These are phyloP conservation scores for Penicillium sp. DNA, from an alignment of 2,329 filamentous ascomycete species.

Conservation along the genomic window DNA sequence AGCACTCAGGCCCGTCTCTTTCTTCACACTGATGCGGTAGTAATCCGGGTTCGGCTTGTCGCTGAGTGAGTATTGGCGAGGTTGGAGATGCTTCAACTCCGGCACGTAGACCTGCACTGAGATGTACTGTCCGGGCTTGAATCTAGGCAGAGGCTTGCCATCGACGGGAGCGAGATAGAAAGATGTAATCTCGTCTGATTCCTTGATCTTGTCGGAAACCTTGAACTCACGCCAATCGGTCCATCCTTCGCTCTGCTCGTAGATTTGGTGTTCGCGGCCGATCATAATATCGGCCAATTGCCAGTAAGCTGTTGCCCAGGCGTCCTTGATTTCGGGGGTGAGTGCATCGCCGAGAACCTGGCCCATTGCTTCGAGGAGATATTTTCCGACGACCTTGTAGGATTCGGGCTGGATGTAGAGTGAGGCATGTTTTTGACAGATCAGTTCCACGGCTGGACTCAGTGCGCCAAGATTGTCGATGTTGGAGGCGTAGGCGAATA, in stretches of 20 bases:
- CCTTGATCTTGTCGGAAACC: conserved; percentile 64
- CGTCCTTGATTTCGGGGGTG: conserved; percentile 64
- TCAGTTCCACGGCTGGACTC: conserved; percentile 61
- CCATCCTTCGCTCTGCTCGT: conserved; percentile 64
- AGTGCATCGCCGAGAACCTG: conserved; percentile 67
- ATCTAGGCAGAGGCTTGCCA: conserved; percentile 60
- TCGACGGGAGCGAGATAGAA: conserved; percentile 70
- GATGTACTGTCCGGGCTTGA: conserved; percentile 72
- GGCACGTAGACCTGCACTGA: conserved; percentile 63
- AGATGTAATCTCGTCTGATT: conserved; percentile 68
- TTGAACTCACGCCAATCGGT: conserved; percentile 67
- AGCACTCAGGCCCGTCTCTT: conserved; percentile 57
- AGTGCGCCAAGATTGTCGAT: conserved; percentile 68
- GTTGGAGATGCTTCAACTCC: conserved; percentile 62
- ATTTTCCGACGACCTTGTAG: conserved; percentile 69
- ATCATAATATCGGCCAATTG: conserved; percentile 74
- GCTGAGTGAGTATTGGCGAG: conserved; percentile 72
- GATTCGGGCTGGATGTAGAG: conserved; percentile 68
- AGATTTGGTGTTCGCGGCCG: conserved; percentile 63
- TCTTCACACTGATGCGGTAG: conserved; percentile 73
- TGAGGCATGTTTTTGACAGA: conserved; percentile 75
- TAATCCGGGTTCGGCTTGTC: conserved; percentile 62
- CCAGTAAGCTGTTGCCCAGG: conserved; percentile 73
- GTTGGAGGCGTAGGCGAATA: conserved; percentile 71
- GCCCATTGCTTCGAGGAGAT: conserved; percentile 67